These are phyloP conservation scores for Phytophthora lateralis DNA, from an alignment of 352 stramenopile species.

Conservation along the genomic window DNA sequence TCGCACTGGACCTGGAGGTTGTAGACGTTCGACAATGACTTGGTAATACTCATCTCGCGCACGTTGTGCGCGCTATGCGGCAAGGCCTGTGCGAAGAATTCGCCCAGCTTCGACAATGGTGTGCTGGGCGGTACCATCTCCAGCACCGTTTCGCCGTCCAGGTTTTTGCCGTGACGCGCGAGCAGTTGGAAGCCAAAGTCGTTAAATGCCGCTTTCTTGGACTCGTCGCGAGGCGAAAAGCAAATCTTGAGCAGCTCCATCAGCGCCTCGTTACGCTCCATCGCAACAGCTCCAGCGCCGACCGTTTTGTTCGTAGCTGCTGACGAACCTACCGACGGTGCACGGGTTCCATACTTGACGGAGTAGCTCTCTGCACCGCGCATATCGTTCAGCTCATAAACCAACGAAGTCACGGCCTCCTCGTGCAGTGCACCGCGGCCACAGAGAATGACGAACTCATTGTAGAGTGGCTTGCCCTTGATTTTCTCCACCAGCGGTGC, in stretches of 20 bases:
- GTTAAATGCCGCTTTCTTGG: slow-evolving; percentile 79
- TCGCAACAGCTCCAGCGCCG: slow-evolving; percentile 30
- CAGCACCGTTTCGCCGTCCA: slow-evolving; percentile 73
- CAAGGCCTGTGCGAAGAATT: slow-evolving; percentile 85
- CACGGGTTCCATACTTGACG: slow-evolving; percentile 71
- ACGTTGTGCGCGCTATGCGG: slow-evolving; percentile 85
- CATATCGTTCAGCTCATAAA: slow-evolving; percentile 83
- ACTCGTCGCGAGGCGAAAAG: slow-evolving; percentile 79
- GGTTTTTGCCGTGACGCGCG: slow-evolving; percentile 74
- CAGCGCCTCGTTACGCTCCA: slow-evolving; percentile 72
- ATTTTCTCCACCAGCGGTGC: slow-evolving; percentile 76
- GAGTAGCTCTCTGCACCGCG: slow-evolving; percentile 84
- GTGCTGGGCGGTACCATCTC: slow-evolving; percentile 70
- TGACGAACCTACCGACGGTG: slow-evolving; percentile 20
- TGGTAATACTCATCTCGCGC: slow-evolving; percentile 77
- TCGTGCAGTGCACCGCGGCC: slow-evolving; percentile 81
- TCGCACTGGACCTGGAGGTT: slow-evolving; percentile 90
- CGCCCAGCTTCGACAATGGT: slow-evolving; percentile 80
- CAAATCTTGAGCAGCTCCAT: slow-evolving; percentile 82
- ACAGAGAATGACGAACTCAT: slow-evolving; percentile 88
- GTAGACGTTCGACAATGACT: slow-evolving; percentile 89
- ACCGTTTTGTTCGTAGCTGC: slow-evolving; percentile 40
- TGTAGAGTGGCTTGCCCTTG: slow-evolving; percentile 74
- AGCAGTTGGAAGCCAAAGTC: slow-evolving; percentile 85
- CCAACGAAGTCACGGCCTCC: slow-evolving; percentile 75